phyloP scores from a whole-genome alignment of 345 rosid species.

The Citrus unshiu region DNA sequence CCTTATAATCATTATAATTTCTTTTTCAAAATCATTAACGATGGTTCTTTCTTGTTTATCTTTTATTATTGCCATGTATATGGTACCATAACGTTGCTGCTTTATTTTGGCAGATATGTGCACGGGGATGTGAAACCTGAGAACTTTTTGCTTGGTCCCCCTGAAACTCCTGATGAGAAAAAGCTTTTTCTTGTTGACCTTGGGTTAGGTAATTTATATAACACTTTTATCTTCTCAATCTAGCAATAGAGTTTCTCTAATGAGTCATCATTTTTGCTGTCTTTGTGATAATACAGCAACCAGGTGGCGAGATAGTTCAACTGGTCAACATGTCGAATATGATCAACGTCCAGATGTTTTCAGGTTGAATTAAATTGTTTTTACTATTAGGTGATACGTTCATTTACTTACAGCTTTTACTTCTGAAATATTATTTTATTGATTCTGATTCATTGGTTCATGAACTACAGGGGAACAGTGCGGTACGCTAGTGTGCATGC shows the following conservation, averaged over 20 bases:
- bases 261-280: constrained; percentile 8
- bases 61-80: neutral
- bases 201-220: constrained; percentile 63
- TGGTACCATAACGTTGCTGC: constrained; percentile 14
- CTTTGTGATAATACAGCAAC: constrained; percentile 53
- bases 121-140: constrained; percentile 99
- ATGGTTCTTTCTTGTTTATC: neutral
- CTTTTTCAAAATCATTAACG: neutral
- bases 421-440: neutral
- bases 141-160: constrained; percentile 89
- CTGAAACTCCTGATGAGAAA: constrained; percentile 81
- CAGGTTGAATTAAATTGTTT: constrained; percentile 39
- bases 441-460: constrained; percentile 13
- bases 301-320: constrained; percentile 80
- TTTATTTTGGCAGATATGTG: constrained; percentile 61
- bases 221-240: neutral
- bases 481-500: constrained; percentile 98
- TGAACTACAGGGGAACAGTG: constrained; percentile 76
- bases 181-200: constrained; percentile 91
- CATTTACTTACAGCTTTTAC: neutral
- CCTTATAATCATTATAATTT: neutral
- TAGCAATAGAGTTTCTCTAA: neutral
- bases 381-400: neutral
- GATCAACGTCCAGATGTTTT: constrained; percentile 99
- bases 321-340: constrained; percentile 88